Base-by-base conservation (phyloP, 306 rosid genomes). In the Pueraria montana region DNA sequence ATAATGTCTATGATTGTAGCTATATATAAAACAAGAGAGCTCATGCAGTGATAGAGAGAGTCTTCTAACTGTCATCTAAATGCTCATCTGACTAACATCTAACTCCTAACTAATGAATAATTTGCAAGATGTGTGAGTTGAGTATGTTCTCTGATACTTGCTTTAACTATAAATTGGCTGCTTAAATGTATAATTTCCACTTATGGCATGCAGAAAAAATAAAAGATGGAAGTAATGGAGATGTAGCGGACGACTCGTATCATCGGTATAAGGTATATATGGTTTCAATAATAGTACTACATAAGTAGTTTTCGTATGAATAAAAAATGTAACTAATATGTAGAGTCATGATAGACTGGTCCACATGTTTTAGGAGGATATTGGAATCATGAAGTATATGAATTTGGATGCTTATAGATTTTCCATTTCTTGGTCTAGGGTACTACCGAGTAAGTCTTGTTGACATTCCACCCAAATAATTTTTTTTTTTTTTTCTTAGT, bases 351-450 rank as follows among this genome's bases (percentile, higher is more conserved):
- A 80, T 80, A 59, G 43, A 67, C 46, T 74, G 67, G 52, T 45
- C 1, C 77, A n/a, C 66, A 13, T 59, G 20, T 70, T 80, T 26
- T 49, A 89, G 98, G 92, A 94, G 71, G 97, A 94, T 74, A 88
- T 92, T 77, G 82, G 82, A 66, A 87, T 94, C 27, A 86, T 89
- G 90, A 94, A 89, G 84, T 12, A 86, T 2, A 87, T 94, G 84
- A 82, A 84, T 21, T 56, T 83, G 81, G 97, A 92, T 89, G 95
- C 95, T 20, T 85, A 85, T 80, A 61, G 88, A 76, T 85, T 80
- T 68, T 85, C 88, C 56, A 70, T 85, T 80, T 69, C 88, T 49
- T 85, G 88, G 88, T 50, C 88, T 61, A 80, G 95, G 89, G 17
- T 92, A 23, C 79, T 92, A 26, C 92, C 98, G 26, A 88, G 97